Evolutionary conservation across 176 grass and related monocot species (phyloP), one percentile per base, ranked within the genome.

Genomic region (Zoysia pacifica): DNA sequence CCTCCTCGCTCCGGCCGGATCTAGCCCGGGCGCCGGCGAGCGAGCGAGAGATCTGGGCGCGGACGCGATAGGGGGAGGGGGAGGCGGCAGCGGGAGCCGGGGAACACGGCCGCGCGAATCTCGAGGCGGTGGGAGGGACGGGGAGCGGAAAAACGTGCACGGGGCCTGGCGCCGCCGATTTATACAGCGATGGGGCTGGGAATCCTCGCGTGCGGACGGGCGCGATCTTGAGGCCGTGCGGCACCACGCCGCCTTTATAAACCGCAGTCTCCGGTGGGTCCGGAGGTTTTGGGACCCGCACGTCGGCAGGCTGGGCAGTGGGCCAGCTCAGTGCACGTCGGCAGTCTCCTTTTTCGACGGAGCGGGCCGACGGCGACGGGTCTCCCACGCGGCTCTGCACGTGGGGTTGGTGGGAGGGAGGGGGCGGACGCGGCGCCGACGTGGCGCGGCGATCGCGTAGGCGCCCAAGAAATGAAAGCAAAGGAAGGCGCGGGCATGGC

Each of bases 41-140:
- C 36, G 81, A 80, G 76, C 40, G 54, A 55, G 67, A 86, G 87
- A 89, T 89, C 87, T 82, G 62, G 60, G 73, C 61, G 81, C 69
- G 60, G 59, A 41, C 36, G 69, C 47, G 16, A 10, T 59, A 47
- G 42, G 4, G 73, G 49, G 3, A 12, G 8, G 12, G 16, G 15
- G 4, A 45, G 36, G 73, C 54, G 1, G 13, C 14, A 1, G 75
- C 61, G 39, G 75, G 35, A 6, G 59, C 1, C 47, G 58, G 3
- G 41, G 35, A 64, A 82, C 69, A 53, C 81, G 80, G 75, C 85
- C n/a, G 77, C 56, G 65, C 87, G 78, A 78, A 85, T 85, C 78
- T 89, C 87, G 82, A 81, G 6, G 72, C 65, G 35, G 2, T 37
- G 4, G 11, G 43, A 41, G 13, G 52, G 5, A 28, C 28, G 48